Base-by-base conservation (phyloP, 805 yeast genomes). In the Teunomyces pallodes region DNA sequence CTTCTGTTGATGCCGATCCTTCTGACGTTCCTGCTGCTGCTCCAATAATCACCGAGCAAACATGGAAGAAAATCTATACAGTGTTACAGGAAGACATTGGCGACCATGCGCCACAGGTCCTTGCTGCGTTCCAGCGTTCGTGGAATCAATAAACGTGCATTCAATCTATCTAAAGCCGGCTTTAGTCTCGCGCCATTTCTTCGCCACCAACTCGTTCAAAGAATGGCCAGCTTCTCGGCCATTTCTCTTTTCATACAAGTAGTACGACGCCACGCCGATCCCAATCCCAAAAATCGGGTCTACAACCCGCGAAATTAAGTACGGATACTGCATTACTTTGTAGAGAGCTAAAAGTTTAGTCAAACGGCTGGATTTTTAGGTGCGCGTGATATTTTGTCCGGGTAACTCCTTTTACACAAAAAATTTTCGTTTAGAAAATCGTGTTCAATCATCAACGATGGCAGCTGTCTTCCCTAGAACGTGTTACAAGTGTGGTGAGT, bases 401-500 rank as follows among this genome's bases (percentile, higher is more conserved):
- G 45, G 36, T 26, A 42, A 42, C 30, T 27, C 38, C 14, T 9
- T 36, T 16, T 36, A 4, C 36, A 24, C 30, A 32, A 26, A 39
- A 40, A 39, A 16, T 39, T 45, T 40, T 45, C 44, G 14, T 40
- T 9, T 10, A 30, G 3, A 5, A 16, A 16, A 20, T 20, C 14
- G 28, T 24, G 27, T 36, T 20, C 30, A 12, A 41, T 20, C 16
- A 28, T 29, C 31, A 16, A 53, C 17, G 46, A 70, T 69, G 75
- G 73, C 74, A 46, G 69, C 72, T 54, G 70, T 70, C 52, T 74
- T 67, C 70, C 84, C 83, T 68, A 87, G 86, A 81, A 85, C 92
- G 55, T 87, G 95, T 77, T 87, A 82, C 80, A 89, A 88, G 69
- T 89, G 96, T 75, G 96, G 96, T 64, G 88, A 87, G 74, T 79